A percentile compares a stretch with the other conserved stretches of the same genome.
Conservation (phyloP, 768 basidiomycete genomes). For the Boletus vinaceobasis region DNA sequence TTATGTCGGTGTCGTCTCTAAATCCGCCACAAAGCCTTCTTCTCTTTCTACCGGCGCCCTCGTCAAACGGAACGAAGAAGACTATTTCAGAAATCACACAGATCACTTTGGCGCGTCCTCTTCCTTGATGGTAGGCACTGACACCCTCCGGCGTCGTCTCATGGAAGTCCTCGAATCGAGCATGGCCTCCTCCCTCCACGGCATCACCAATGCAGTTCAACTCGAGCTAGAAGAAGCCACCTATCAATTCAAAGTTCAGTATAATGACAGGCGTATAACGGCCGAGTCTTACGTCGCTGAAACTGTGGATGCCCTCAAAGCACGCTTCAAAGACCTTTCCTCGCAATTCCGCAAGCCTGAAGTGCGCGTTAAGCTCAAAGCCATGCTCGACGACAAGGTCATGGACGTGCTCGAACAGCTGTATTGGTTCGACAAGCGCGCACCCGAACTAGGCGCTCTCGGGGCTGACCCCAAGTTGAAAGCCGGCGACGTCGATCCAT, state of each 20-base stretch:
- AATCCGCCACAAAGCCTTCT: constrained; percentile 58
- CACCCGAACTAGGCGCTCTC: constrained; percentile 67
- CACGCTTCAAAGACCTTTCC: constrained; percentile 82
- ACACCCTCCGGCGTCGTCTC: constrained; percentile 81
- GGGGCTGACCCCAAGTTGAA: constrained; percentile 67
- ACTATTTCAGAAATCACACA: constrained; percentile 62
- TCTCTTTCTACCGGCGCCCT: constrained; percentile 46
- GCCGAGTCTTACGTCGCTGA: constrained; percentile 98
- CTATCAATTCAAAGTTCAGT: constrained; percentile 99
- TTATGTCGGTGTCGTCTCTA: constrained; percentile 95
- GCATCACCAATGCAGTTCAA: constrained; percentile 96
- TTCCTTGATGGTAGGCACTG: constrained; percentile 85
- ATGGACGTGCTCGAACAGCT: constrained; percentile 97
- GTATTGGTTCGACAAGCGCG: constrained; percentile 93
- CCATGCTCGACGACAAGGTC: constrained; percentile 91
- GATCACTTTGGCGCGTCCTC: constrained; percentile 60
- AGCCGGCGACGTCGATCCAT: constrained; percentile 76
- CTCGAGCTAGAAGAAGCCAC: constrained; percentile 95
- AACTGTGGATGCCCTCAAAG: constrained; percentile 90
- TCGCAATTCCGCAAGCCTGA: constrained; percentile 84
- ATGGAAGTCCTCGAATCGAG: constrained; percentile 98
- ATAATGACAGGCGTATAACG: constrained; percentile 91
- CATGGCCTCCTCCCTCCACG: constrained; percentile 94
- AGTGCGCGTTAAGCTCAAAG: constrained; percentile 84
- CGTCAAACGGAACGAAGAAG: constrained; percentile 55